Evolutionary conservation across 495 filamentous ascomycete genomes (phyloP), one percentile per base, ranked within the genome.

Genomic region (Mytilinidion resinicola): DNA sequence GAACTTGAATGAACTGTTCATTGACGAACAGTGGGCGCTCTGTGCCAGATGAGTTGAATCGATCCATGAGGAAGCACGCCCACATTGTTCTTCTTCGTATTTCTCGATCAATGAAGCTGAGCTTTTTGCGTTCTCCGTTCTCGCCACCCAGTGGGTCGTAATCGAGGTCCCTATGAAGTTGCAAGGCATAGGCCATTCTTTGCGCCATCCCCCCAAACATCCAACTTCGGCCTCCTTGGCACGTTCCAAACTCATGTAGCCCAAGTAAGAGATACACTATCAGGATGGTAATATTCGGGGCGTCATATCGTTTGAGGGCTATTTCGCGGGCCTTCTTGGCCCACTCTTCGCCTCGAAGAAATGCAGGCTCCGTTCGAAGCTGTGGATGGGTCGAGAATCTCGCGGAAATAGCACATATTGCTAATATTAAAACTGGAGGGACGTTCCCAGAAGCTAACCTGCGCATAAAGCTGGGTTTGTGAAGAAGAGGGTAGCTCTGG

Each of bases 11-110:
- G 53, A 87, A 87, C 55, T 88, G 87, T 70, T 96, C 91, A 62
- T 89, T 85, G 36, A 91, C 87, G 65, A 95, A 92, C n/a, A 87
- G 87, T 50, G 93, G 93, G 52, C 93, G 82, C 65, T 96, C 91
- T 30, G 91, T 96, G 12, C 93, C 93, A 3, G 91, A 96, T 3
- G 92, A 95, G 72, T 91, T 96, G 73, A 96, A 96, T 0, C 92
- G 84, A 70, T 98, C 93, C 93, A 98, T 96, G 59, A 95, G 68
- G 66, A 92, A 96, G 69, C 91, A 96, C 20, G 91, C 88, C 93
- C 93, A 98, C 92, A 98, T 96, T 5, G 90, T 95, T 53, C 93
- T 80, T 56, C 92, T 79, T 54, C 93, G 78, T 38, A 96, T 96
- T 69, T 98, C 93, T 36, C 88, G 84, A 72, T 98, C 93, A 11